Conservation (phyloP, 1,284 basidiomycete genomes). For the Pisolithus thermaeus region DNA sequence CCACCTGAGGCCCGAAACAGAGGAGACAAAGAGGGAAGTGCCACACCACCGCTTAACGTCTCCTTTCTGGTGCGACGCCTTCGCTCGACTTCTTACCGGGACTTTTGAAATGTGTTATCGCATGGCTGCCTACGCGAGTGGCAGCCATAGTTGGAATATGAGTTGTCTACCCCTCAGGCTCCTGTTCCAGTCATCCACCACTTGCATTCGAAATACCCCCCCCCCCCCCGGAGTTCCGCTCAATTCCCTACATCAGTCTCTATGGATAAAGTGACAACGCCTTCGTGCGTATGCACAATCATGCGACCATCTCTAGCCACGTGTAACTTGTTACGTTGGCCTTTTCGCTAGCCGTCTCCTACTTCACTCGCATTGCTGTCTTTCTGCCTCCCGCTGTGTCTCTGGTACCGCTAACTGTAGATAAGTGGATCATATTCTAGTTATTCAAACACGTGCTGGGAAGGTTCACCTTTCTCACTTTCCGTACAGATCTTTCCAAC, state of each 20-base stretch:
- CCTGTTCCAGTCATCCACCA: no score
- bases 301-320: background rate
- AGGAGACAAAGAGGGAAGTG: background rate
- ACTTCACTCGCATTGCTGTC: slow-evolving; percentile 42
- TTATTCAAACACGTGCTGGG: slow-evolving; percentile 15
- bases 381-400: slow-evolving; percentile 32
- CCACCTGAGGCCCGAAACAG: background rate
- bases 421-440: slow-evolving; percentile 33
- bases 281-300: no score
- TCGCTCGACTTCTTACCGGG: background rate
- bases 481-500: slow-evolving; percentile 7
- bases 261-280: no score
- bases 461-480: slow-evolving; percentile 15
- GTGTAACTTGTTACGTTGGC: slow-evolving; percentile 13
- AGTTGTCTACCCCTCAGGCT: no score
- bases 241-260: no score
- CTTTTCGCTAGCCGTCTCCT: slow-evolving; percentile 24
- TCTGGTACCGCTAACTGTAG: slow-evolving; percentile 28
- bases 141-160: no score
- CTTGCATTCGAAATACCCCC: no score
- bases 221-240: no score
- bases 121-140: background rate
- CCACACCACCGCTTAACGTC: no score
- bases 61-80: background rate
- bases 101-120: no score